phyloP scores from a whole-genome alignment of 2,329 filamentous ascomycete genomes.

The Venturia asperata region DNA sequence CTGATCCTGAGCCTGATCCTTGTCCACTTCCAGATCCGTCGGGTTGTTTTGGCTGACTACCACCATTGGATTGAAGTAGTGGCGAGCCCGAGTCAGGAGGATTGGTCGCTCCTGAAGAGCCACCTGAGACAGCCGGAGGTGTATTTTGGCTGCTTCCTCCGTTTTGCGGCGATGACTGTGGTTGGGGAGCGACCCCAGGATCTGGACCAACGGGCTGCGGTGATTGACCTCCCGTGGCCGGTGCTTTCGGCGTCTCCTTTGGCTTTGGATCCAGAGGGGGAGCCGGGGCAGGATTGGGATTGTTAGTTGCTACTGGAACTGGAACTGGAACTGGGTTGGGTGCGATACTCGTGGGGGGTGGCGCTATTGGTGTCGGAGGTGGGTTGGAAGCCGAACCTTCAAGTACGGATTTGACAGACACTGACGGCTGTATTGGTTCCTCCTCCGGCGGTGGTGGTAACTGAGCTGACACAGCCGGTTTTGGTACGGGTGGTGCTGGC shows the following conservation, averaged over 20 bases:
- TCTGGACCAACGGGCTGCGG: neutral
- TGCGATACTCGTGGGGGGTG: neutral
- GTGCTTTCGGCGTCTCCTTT: neutral
- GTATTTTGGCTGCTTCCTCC: constrained; percentile 9
- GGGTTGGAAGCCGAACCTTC: neutral
- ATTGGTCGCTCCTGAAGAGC: neutral
- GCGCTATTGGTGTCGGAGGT: constrained; percentile 11
- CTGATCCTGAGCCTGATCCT: neutral
- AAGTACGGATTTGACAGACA: neutral
- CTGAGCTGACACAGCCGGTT: constrained; percentile 32
- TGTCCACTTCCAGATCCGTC: constrained; percentile 10
- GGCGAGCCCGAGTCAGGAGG: neutral
- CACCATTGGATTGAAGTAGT: neutral
- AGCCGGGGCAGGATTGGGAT: neutral
- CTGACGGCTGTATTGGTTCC: neutral
- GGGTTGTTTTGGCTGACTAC: constrained; percentile 12
- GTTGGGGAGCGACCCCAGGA: constrained; percentile 4
- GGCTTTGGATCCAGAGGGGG: constrained; percentile 10
- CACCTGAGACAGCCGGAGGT: neutral
- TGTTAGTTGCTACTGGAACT: constrained; percentile 1
- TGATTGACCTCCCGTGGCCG: neutral
- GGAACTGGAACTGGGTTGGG: neutral
- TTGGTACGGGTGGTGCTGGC: constrained; percentile 45
- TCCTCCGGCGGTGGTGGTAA: constrained; percentile 4
- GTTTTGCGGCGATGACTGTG: neutral